Evolutionary conservation across 768 basidiomycete genomes (phyloP).

Genomic region (Russula griseocarnosa): DNA sequence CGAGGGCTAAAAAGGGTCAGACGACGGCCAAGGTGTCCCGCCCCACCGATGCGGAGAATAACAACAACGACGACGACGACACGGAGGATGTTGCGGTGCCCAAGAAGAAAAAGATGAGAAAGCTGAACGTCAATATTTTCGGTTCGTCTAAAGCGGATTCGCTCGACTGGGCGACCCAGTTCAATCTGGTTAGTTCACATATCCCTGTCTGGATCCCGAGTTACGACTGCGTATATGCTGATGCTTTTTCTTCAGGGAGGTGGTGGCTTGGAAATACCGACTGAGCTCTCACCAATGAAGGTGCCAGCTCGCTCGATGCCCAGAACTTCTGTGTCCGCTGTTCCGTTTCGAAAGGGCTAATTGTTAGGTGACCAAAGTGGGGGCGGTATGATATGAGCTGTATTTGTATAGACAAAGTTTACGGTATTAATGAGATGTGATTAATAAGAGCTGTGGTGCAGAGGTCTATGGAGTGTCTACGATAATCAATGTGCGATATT

Average conservation of each 20-base stretch:
- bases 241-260: slow-evolving; percentile 24
- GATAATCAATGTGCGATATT: background rate
- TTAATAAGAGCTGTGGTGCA: background rate
- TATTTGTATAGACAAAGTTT: background rate
- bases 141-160: slow-evolving; percentile 15
- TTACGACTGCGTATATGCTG: background rate
- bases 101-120: slow-evolving; percentile 27
- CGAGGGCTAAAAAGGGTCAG: slow-evolving; percentile 2
- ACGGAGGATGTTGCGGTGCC: slow-evolving; percentile 12
- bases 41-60: background rate
- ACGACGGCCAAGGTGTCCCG: slow-evolving; percentile 3
- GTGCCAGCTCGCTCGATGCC: slow-evolving; percentile 21
- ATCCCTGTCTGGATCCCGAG: background rate
- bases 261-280: slow-evolving; percentile 22
- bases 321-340: slow-evolving; percentile 7
- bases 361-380: background rate
- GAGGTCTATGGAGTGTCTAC: slow-evolving; percentile 1
- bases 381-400: background rate
- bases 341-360: slow-evolving; percentile 14
- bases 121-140: slow-evolving; percentile 25
- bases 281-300: slow-evolving; percentile 26
- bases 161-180: slow-evolving; percentile 25
- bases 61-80: background rate
- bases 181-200: slow-evolving; percentile 18
- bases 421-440: slow-evolving; percentile 12